phyloP scores from a whole-genome alignment of 2,329 filamentous ascomycete genomes.

The Calonectria leucothoes region DNA sequence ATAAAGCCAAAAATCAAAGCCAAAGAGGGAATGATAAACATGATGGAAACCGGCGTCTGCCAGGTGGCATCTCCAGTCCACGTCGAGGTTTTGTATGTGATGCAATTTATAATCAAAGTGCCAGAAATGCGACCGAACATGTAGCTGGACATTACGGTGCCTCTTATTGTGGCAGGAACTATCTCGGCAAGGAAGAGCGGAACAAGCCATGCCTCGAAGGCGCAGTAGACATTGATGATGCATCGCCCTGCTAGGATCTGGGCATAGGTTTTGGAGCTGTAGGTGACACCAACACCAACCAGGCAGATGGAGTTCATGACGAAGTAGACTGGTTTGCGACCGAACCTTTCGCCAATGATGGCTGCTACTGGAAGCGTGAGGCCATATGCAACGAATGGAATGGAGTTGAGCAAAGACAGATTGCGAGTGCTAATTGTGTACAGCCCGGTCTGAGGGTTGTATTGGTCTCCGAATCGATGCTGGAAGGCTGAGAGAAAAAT shows the following conservation, averaged over 20 bases:
- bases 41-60: not conserved
- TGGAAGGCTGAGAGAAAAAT: not conserved
- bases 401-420: not conserved
- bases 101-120: not conserved
- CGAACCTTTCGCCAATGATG: not conserved
- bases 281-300: not conserved
- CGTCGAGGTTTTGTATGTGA: not conserved
- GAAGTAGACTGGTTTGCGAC: not conserved
- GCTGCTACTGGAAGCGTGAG: not conserved
- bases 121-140: not conserved
- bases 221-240: not conserved
- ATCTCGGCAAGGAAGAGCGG: not conserved
- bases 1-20: not conserved
- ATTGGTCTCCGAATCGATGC: not conserved
- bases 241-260: not conserved
- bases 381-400: not conserved
- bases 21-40: not conserved
- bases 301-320: not conserved
- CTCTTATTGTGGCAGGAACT: not conserved
- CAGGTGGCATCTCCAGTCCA: not conserved
- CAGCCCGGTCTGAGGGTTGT: not conserved
- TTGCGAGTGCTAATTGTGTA: not conserved
- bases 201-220: not conserved
- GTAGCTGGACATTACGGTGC: not conserved
- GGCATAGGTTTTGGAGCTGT: not conserved